Conservation (phyloP, 164 flowering plant species). For the Stephania japonica region DNA sequence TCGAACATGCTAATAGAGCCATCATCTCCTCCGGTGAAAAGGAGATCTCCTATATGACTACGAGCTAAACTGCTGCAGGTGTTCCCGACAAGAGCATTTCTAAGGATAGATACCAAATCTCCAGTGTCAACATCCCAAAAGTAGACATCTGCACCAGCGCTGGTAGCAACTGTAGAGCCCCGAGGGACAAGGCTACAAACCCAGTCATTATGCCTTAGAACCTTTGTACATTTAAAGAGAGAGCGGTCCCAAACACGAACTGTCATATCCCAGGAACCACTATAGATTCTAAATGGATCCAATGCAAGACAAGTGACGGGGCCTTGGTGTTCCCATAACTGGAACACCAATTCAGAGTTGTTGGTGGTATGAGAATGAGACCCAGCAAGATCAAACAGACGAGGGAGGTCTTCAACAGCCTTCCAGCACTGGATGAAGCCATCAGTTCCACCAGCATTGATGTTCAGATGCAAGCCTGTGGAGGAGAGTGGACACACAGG, state of each 20-base stretch:
- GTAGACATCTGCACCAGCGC: conserved; percentile 74
- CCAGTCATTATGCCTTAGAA: conserved; percentile 83
- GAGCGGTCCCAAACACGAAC: conserved; percentile 80
- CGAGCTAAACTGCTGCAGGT: conserved; percentile 58
- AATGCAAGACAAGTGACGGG: conserved; percentile 79
- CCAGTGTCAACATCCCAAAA: conserved; percentile 65
- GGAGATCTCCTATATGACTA: conserved; percentile 63
- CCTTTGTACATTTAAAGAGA: conserved; percentile 44
- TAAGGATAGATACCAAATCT: conserved; percentile 26
- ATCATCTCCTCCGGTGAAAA: conserved; percentile 94
- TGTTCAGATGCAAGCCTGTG: conserved; percentile 67
- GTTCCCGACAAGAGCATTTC: conserved; percentile 54
- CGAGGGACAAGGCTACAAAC: conserved; percentile 73
- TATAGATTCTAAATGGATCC: conserved; percentile 65
- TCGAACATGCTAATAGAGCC: conserved; percentile 88
- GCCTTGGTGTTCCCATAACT: conserved; percentile 84
- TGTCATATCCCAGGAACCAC: conserved; percentile 99
- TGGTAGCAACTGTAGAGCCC: conserved; percentile 52
- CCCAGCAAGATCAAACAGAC: conserved; percentile 62
- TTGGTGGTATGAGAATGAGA: conserved; percentile 29
- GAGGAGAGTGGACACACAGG: conserved; percentile 68
- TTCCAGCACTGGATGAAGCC: conserved; percentile 88
- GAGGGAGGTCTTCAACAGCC: conserved; percentile 48
- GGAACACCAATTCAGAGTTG: conserved; percentile 38
- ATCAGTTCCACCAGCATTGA: conserved; percentile 74